Percentiles rank a stretch among this genome's conserved stretches.
phyloP scores from a whole-genome alignment of 2,329 filamentous ascomycete genomes.

The Dothistroma pini region DNA sequence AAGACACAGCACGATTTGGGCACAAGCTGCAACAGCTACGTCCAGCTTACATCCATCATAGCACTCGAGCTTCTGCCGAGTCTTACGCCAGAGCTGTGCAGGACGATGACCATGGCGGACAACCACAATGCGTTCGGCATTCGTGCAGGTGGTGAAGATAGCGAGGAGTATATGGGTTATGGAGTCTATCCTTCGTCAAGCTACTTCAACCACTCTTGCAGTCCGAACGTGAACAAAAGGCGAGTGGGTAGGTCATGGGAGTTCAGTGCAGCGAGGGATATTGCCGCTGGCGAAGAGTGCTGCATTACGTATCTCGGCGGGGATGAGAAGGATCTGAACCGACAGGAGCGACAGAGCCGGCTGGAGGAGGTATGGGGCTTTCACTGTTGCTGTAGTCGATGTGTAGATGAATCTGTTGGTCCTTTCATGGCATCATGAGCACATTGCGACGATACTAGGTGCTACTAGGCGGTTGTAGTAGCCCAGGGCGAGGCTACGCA shows the following conservation, averaged over 20 bases:
- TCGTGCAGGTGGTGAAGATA: constrained; percentile 38
- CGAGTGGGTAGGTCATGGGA: constrained; percentile 41
- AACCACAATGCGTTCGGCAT: constrained; percentile 50
- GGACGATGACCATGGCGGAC: constrained; percentile 38
- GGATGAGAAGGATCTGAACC: constrained; percentile 42
- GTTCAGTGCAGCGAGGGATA: constrained; percentile 38
- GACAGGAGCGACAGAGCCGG: constrained; percentile 36
- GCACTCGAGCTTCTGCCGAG: constrained; percentile 35
- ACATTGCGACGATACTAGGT: too few species aligned
- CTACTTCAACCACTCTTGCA: constrained; percentile 50
- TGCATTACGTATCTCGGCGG: constrained; percentile 50
- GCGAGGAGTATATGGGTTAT: constrained; percentile 48
- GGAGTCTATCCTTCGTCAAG: constrained; percentile 46
- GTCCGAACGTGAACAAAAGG: constrained; percentile 43
- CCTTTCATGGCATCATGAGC: neutral
- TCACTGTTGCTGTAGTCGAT: constrained; percentile 42
- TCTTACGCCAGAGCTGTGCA: constrained; percentile 36
- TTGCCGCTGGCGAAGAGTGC: constrained; percentile 41
- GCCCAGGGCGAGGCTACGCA: too few species aligned
- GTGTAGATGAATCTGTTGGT: constrained; percentile 21
- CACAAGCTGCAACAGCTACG: constrained; percentile 39
- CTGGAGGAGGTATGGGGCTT: constrained; percentile 46
- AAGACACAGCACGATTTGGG: constrained; percentile 39
- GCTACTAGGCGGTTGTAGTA: too few species aligned
- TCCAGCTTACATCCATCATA: constrained; percentile 43